Evolutionary conservation across 2,329 filamentous ascomycete species (phyloP), one percentile per base, ranked within the genome.

Genomic region (Trichoderma semiorbis): DNA sequence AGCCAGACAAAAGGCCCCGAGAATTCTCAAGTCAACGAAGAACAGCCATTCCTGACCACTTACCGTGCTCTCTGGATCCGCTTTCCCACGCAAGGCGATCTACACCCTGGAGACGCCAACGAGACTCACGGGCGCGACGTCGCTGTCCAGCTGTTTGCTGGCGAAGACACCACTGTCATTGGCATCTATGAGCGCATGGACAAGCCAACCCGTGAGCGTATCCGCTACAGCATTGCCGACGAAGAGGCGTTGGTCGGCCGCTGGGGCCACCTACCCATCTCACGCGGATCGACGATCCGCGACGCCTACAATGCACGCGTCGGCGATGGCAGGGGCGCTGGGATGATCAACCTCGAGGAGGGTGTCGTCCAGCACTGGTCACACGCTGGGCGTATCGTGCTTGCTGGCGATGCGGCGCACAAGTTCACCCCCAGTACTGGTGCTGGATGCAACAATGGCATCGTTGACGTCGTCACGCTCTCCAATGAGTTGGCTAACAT

Each of bases 381-480:
- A 28, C 43, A 47, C n/a, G 73, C 71, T 66, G 76, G 76, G 6
- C 77, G 77, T 1, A 74, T 81, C 14, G 78, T 80, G 3, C 76
- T 82, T 1, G 75, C 74, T 0, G 81, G 81, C 1, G 81, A 83
- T 60, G 73, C 80, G 1, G 76, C 73, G 18, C 79, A 82, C 70
- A 81, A 81, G 60, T 78, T 80, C 67, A 80, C 80, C 1, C 78
- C 80, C 0, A 79, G 79, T 50, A 65, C 77, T 3, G 79, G 78
- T 0, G 74, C 77, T 8, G 80, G 80, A 1, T 75, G 78, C 39
- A 80, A 82, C 70, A 77, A 75, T 55, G 79, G 76, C 2, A 74
- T 80, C 7, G 75, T 78, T 50, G 77, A 79, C n/a, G 50, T 77
- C 21, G 58, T 34, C 14, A 24, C 32, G 7, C 21, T 62, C 43